Base-by-base conservation (phyloP, 805 yeast genomes). In the Lipomyces anomalus region DNA sequence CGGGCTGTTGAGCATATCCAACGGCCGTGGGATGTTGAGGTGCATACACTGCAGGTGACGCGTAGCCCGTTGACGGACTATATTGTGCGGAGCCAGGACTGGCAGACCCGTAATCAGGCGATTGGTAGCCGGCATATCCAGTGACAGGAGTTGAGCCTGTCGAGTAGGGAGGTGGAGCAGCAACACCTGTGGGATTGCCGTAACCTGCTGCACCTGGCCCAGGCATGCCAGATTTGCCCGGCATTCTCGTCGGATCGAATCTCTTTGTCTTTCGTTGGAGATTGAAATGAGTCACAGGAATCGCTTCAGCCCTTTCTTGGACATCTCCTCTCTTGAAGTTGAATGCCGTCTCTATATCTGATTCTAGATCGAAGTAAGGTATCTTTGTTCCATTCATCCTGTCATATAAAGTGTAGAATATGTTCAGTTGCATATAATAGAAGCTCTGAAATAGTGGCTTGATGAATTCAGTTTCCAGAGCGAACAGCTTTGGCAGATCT, bases 341-440 rank as follows among this genome's bases (percentile, higher is more conserved):
- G 67, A 82, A 92, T 2, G 89, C 82, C 63, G 84, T 90, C 44
- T 84, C 73, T 52, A 92, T 84, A 63, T 88, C 97, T 37, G 84
- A 74, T 41, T 78, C 72, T 61, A 92, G 72, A 63, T 92, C 95
- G 67, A 92, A 92, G 68, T 92, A 92, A 13, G 97, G 96, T 56
- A 92, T 92, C 69, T 92, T 88, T 84, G 90, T 80, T 62, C 86
- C 95, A 68, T 90, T 95, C 86, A 90, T 85, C 59, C 84, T 78
- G 61, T 76, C 82, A 71, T 85, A 89, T 52, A 92, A 72, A 1
- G 96, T 88, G 74, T 92, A 92, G 67, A 89, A 92, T 47, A 92
- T 87, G 70, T 92, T 92, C 71, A 92, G 76, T 71, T 92, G 98
- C 97, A 92, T 92, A 73, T 80, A 92, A 69, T 92, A 92, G 66